Percentiles rank a stretch among this genome's conserved stretches.
Conservation (phyloP, 1,139 yeast genomes). For the Hyphopichia wangnamkhiaoensis region DNA sequence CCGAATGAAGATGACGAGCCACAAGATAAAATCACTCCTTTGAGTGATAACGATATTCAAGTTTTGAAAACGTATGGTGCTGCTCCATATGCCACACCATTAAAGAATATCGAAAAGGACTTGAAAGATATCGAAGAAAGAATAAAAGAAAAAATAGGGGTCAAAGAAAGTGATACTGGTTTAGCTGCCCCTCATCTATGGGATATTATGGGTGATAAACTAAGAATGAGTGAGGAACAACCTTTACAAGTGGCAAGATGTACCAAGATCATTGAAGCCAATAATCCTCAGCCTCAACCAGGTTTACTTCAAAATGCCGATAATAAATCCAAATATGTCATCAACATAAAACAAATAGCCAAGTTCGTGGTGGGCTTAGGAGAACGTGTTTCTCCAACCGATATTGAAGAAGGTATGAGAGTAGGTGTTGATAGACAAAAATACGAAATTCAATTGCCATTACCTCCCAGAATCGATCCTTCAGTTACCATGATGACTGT, state of each 20-base stretch:
- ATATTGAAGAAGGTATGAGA: conserved; percentile 99
- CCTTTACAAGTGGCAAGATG: conserved; percentile 98
- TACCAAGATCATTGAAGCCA: conserved; percentile 86
- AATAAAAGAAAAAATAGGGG: conserved; percentile 91
- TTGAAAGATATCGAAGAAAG: conserved; percentile 78
- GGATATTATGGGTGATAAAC: conserved; percentile 97
- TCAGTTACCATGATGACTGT: conserved; percentile 99
- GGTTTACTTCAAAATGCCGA: conserved; percentile 61
- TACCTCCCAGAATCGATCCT: conserved; percentile 97
- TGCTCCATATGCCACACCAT: conserved; percentile 86
- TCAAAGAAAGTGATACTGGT: conserved; percentile 95
- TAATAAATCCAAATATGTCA: conserved; percentile 87
- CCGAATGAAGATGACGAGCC: conserved; percentile 70
- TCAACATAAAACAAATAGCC: conserved; percentile 96
- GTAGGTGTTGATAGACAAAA: conserved; percentile 98
- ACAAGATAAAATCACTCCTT: conserved; percentile 79
- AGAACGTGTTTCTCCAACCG: conserved; percentile 96
- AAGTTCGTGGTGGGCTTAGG: conserved; percentile 96
- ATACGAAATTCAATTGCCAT: conserved; percentile 93
- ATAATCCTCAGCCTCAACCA: conserved; percentile 36
- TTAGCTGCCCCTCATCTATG: conserved; percentile 93
- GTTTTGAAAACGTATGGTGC: conserved; percentile 96
- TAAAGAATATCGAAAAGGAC: conserved; percentile 83
- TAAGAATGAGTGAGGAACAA: conserved; percentile 88
- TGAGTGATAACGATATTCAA: conserved; percentile 95